Evolutionary conservation across 768 basidiomycete species (phyloP), one percentile per base, ranked within the genome.

Genomic region (Xerocomus brunneocitrinus): DNA sequence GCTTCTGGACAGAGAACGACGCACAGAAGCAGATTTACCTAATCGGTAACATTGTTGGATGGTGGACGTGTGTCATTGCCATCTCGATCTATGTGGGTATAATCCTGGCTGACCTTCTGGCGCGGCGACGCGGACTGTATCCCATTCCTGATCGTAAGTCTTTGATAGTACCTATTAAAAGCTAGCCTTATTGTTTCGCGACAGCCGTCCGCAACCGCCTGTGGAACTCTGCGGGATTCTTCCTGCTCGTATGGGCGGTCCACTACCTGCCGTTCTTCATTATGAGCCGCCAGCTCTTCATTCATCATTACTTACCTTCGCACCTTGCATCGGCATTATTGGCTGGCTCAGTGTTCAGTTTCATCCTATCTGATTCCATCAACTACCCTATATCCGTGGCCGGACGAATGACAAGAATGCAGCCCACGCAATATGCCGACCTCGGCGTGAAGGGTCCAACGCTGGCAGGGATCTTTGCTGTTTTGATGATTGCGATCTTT

Each of bases 201-300:
- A 45, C 58, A 98, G 95, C 87, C 55, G 84, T 93, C 27, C 91
- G 94, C 47, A 94, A 95, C 66, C 86, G 97, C 34, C 77, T 98
- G 10, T 91, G 94, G 84, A 95, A 98, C 67, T 94, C 93, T 43
- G 83, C 90, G 25, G 93, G 95, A 22, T 97, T 98, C 79, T 98
- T 99, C 83, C 72, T 94, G 50, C 74, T 94, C 30, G 82, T 95
- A 25, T 99, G 97, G 97, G 87, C 80, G 12, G 91, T 90, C 51
- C 97, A 99, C 69, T 99, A 97, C 74, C 74, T 88, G 65, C 97
- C 97, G 6, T 99, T 98, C 81, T 99, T 91, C 85, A 78, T 98
- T 27, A 95, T 99, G 92, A 87, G 80, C 65, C 89, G 97, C 36
- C 97, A 99, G 65, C 79, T 95, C 40, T 99, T 99, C 79, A 76